These are phyloP conservation scores for Medicago lupulina DNA, from an alignment of 306 rosid genomes.

Conservation along the genomic window DNA sequence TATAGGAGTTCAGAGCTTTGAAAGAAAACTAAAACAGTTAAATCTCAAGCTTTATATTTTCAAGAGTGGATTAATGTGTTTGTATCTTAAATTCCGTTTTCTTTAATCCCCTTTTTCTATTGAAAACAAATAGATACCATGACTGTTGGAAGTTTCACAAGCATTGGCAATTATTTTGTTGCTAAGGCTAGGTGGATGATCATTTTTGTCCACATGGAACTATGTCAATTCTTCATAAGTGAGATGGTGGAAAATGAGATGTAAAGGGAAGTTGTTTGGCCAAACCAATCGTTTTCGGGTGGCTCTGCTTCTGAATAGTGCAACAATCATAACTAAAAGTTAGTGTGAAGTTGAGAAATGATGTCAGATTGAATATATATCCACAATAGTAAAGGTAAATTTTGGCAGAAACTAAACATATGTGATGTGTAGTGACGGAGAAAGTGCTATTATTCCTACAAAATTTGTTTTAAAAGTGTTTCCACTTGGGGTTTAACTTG, in stretches of 20 bases:
- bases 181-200: background rate
- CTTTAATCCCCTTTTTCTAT: too few species aligned
- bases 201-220: background rate
- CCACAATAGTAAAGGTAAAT: too few species aligned
- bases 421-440: too few species aligned
- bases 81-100: too few species aligned
- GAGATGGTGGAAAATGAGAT: too few species aligned
- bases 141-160: background rate
- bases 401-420: too few species aligned
- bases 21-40: constrained; percentile 7
- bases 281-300: background rate
- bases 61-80: too few species aligned
- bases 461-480: too few species aligned
- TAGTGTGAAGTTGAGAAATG: background rate
- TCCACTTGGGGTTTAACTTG: background rate
- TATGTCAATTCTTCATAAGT: too few species aligned
- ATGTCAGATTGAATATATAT: too few species aligned
- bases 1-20: background rate
- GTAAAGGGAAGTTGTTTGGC: background rate
- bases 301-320: background rate
- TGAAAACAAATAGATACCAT: too few species aligned
- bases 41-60: background rate
- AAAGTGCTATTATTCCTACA: too few species aligned
- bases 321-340: background rate
- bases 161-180: background rate